These are phyloP conservation scores for Aspergillus sp. DNA, from an alignment of 2,329 filamentous ascomycete genomes.

Conservation along the genomic window DNA sequence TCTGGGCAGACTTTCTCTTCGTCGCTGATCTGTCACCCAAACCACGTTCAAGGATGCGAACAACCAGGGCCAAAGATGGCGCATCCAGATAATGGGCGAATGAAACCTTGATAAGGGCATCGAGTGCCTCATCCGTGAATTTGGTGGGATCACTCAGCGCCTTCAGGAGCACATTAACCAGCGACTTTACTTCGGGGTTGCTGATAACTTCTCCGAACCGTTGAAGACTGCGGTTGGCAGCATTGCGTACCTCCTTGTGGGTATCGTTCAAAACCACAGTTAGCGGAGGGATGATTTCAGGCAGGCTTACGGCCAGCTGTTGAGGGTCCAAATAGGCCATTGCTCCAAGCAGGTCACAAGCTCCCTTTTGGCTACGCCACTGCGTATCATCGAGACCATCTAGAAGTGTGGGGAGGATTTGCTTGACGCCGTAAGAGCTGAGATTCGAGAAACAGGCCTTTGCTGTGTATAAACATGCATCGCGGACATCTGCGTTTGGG, in stretches of 20 bases:
- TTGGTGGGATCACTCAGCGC: conserved; percentile 96
- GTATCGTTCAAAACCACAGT: conserved; percentile 94
- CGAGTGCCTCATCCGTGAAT: conserved; percentile 91
- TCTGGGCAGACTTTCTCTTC: conserved; percentile 93
- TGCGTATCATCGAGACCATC: conserved; percentile 91
- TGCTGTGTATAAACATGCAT: conserved; percentile 86
- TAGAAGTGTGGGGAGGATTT: conserved; percentile 86
- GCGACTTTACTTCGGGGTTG: conserved; percentile 92
- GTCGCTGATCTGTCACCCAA: conserved; percentile 88
- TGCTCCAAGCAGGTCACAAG: conserved; percentile 91
- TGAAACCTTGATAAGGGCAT: conserved; percentile 94
- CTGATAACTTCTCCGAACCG: conserved; percentile 97
- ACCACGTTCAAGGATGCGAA: conserved; percentile 91
- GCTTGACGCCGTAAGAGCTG: conserved; percentile 93
- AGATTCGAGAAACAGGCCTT: conserved; percentile 92
- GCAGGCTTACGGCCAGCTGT: conserved; percentile 86
- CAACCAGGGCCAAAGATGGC: conserved; percentile 89
- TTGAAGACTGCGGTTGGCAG: conserved; percentile 93
- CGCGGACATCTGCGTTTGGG: conserved; percentile 81
- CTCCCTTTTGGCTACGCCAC: conserved; percentile 98
- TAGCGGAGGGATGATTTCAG: conserved; percentile 93
- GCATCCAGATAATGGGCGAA: conserved; percentile 99
- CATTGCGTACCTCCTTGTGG: conserved; percentile 91
- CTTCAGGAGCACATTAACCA: conserved; percentile 89
- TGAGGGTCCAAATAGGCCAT: conserved; percentile 99